Conservation (phyloP, 306 rosid genomes). For the Neltuma alba region DNA sequence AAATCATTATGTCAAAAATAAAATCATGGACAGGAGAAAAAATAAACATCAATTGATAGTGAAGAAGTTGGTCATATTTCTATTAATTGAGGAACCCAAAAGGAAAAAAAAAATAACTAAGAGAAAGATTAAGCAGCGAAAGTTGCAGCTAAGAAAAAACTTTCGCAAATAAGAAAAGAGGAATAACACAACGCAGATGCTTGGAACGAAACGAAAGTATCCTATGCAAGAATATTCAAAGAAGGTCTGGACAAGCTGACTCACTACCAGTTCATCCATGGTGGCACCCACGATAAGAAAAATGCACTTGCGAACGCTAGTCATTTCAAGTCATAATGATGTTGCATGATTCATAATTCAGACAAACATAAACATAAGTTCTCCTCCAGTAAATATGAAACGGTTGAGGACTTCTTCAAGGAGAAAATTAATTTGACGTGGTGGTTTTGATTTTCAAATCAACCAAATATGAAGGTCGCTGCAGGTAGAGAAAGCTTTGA, state of each 20-base stretch:
- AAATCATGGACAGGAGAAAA: neutral
- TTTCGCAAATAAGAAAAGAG: neutral
- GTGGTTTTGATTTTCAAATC: neutral
- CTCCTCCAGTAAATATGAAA: neutral
- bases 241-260: conserved; percentile 26
- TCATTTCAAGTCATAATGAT: conserved; percentile 11
- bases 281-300: neutral
- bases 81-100: neutral
- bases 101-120: neutral
- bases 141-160: neutral
- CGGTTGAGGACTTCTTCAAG: neutral
- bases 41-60: neutral
- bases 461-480: conserved; percentile 5
- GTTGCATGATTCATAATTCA: conserved; percentile 10
- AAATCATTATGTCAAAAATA: neutral
- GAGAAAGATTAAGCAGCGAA: neutral
- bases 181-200: conserved; percentile 3
- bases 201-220: conserved; percentile 12
- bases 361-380: neutral
- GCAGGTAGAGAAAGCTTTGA: conserved; percentile 30
- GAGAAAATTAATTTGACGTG: neutral
- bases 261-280: conserved; percentile 7
- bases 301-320: neutral
- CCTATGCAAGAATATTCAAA: conserved; percentile 14
- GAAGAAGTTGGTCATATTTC: neutral